phyloP scores from a whole-genome alignment of 768 basidiomycete species.

The Trametes coccinea region DNA sequence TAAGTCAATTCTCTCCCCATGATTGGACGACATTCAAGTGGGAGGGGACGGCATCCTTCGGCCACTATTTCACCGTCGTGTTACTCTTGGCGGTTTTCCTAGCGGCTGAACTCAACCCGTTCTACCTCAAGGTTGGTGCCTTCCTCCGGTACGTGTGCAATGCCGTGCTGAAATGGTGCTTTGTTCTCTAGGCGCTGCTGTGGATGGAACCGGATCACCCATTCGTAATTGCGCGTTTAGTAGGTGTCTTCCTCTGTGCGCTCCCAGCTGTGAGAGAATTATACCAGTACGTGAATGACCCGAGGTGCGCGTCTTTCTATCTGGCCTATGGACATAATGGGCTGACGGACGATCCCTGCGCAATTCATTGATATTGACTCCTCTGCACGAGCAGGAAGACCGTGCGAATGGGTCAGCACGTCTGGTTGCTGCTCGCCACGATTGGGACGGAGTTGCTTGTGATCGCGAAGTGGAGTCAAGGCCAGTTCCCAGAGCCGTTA shows the following conservation, averaged over 20 bases:
- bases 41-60: constrained; percentile 74
- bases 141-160: background rate
- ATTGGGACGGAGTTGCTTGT: constrained; percentile 78
- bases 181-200: constrained; percentile 49
- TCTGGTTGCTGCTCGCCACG: constrained; percentile 86
- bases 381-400: constrained; percentile 52
- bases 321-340: constrained; percentile 3
- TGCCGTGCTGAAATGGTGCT: constrained; percentile 3
- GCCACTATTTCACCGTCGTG: constrained; percentile 75
- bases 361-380: constrained; percentile 5
- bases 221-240: constrained; percentile 70
- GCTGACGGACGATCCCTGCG: constrained; percentile 11
- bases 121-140: constrained; percentile 73
- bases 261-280: constrained; percentile 83
- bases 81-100: constrained; percentile 75
- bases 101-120: constrained; percentile 83
- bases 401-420: constrained; percentile 88
- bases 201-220: constrained; percentile 95
- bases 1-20: constrained; percentile 84
- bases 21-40: constrained; percentile 89
- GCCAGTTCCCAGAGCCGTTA: constrained; percentile 64
- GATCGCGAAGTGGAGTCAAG: constrained; percentile 81
- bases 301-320: constrained; percentile 52
- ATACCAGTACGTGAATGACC: constrained; percentile 80
- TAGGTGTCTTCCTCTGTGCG: constrained; percentile 82